phyloP scores from a whole-genome alignment of 768 basidiomycete genomes.

The Leccinum broughii region DNA sequence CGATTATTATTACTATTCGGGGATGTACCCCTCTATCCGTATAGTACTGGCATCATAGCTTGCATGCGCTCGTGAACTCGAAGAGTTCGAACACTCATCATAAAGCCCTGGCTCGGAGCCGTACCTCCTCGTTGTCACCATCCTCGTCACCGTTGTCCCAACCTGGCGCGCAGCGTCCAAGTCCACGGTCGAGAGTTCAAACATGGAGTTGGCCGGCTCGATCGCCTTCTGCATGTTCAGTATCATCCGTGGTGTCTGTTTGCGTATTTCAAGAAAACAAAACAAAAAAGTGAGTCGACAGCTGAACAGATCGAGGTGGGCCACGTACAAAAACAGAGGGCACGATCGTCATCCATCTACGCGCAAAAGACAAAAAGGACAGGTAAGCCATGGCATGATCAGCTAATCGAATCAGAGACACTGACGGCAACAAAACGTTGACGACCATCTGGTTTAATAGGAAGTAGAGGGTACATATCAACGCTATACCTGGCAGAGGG shows the following conservation, averaged over 20 bases:
- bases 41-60: no score
- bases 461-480: conserved; percentile 1
- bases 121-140: no score
- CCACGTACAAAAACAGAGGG: conserved; percentile 7
- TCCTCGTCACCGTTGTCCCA: no score
- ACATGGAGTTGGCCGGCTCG: neutral
- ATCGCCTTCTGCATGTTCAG: conserved; percentile 19
- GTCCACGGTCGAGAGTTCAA: neutral
- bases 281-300: neutral
- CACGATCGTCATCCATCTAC: conserved; percentile 14
- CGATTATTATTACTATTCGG: no score
- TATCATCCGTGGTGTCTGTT: conserved; percentile 23
- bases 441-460: conserved; percentile 1
- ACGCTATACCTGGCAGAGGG: conserved; percentile 4
- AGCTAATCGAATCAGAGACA: neutral
- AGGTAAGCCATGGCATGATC: neutral
- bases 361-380: neutral
- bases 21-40: no score
- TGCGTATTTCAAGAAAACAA: neutral
- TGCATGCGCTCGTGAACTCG: no score
- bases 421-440: conserved; percentile 23
- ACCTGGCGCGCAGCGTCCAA: neutral
- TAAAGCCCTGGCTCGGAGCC: no score
- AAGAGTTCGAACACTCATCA: no score
- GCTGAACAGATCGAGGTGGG: neutral